Conservation (phyloP, 2,329 filamentous ascomycete genomes). For the Cryphonectria carpinicola region DNA sequence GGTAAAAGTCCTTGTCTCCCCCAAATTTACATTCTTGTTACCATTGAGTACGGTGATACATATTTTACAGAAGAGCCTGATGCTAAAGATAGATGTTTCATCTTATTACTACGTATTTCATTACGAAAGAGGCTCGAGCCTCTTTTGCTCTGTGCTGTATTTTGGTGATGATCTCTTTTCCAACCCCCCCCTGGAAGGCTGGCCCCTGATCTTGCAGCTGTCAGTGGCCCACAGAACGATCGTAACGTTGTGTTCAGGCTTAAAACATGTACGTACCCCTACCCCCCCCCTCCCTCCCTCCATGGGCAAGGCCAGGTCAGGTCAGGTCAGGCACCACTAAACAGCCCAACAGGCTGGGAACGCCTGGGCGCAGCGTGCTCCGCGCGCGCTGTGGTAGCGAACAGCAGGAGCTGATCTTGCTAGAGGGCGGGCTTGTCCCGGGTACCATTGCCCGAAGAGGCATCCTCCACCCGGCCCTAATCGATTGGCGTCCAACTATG, state of each 20-base stretch:
- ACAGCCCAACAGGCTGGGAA: neutral
- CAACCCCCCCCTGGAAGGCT: neutral
- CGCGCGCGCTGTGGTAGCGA: neutral
- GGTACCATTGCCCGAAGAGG: constrained; percentile 12
- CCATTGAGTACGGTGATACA: neutral
- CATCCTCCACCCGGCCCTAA: constrained; percentile 7
- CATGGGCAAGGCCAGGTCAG: neutral
- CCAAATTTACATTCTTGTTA: neutral
- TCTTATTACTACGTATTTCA: neutral
- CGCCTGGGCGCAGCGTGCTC: neutral
- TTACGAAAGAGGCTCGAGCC: neutral
- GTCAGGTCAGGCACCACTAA: neutral
- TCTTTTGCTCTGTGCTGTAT: neutral
- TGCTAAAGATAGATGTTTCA: constrained; percentile 10
- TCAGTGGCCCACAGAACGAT: constrained; percentile 7
- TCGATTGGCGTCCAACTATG: neutral
- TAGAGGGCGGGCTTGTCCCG: neutral
- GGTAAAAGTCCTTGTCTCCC: neutral
- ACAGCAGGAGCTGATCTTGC: constrained; percentile 1
- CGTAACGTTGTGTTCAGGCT: constrained; percentile 11
- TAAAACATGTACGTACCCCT: neutral
- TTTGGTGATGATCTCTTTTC: neutral
- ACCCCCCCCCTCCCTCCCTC: too few relatives aligned
- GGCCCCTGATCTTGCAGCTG: constrained; percentile 13
- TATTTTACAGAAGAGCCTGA: neutral